phyloP scores from a whole-genome alignment of 371 early-diverging fungal species.

The Actinomortierella ambigua region DNA sequence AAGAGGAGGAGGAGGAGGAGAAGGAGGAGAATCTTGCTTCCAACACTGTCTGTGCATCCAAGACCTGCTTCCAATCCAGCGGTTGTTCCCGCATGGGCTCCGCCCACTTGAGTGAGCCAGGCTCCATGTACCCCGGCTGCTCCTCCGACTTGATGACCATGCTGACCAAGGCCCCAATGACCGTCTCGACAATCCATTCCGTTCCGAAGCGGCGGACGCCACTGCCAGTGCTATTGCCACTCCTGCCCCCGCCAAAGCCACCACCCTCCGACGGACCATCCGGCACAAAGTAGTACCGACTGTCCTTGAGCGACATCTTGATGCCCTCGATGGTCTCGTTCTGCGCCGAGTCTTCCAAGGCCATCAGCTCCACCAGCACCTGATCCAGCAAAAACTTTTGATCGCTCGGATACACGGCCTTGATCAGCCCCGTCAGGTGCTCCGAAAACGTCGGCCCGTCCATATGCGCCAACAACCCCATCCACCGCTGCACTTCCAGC shows the following conservation, averaged over 20 bases:
- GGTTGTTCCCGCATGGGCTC: constrained; percentile 13
- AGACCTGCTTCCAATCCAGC: no score
- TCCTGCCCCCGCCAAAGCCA: no score
- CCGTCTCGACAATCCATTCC: constrained; percentile 30
- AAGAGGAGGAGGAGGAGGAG: no score
- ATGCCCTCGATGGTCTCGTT: no score
- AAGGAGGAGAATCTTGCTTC: no score
- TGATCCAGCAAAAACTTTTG: constrained; percentile 44
- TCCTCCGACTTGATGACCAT: constrained; percentile 44
- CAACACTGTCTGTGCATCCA: no score
- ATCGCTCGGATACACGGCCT: constrained; percentile 42
- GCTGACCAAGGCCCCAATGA: constrained; percentile 30
- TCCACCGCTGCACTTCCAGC: constrained; percentile 31
- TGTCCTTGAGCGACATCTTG: no score
- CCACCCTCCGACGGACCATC: no score
- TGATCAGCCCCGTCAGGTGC: constrained; percentile 22
- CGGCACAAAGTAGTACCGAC: no score
- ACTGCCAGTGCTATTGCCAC: no score
- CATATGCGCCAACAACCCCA: constrained; percentile 21
- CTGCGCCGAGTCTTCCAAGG: constrained; percentile 20
- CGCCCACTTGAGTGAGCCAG: constrained; percentile 29
- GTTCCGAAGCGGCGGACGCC: no score
- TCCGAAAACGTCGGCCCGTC: constrained; percentile 35
- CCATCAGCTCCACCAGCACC: constrained; percentile 36
- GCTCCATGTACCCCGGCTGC: constrained; percentile 12